Evolutionary conservation across 2,329 filamentous ascomycete species (phyloP).

Genomic region (Fusarium dlaminii): DNA sequence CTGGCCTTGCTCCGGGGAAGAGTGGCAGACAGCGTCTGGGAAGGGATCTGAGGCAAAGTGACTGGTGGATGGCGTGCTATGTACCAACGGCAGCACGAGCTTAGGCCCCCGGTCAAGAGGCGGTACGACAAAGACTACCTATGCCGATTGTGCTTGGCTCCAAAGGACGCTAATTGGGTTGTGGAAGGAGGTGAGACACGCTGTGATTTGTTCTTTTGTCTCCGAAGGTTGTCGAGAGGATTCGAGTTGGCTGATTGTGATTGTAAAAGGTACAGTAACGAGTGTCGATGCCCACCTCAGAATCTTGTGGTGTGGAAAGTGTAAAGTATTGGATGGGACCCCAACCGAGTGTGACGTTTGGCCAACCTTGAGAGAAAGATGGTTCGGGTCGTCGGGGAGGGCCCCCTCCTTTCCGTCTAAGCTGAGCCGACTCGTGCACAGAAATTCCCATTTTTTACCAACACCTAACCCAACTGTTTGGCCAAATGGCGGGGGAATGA

Average conservation of each 20-base stretch:
- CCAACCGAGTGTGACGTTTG: slow-evolving; percentile 27
- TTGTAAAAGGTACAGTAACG: not conserved
- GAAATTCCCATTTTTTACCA: slow-evolving; percentile 3
- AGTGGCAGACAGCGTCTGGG: slow-evolving; percentile 23
- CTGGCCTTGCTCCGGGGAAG: slow-evolving; percentile 34
- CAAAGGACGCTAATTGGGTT: slow-evolving; percentile 25
- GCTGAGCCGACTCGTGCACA: slow-evolving; percentile 12
- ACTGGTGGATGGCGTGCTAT: slow-evolving; percentile 44
- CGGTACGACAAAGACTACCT: slow-evolving; percentile 12
- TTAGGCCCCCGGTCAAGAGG: slow-evolving; percentile 33
- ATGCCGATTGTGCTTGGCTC: slow-evolving; percentile 19
- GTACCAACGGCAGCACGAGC: slow-evolving; percentile 16
- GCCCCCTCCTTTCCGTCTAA: slow-evolving; percentile 18
- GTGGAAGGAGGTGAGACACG: slow-evolving; percentile 14
- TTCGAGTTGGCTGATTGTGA: slow-evolving; percentile 1
- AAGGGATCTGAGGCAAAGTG: slow-evolving; percentile 42
- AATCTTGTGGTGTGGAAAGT: slow-evolving; percentile 11
- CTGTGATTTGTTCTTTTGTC: slow-evolving; percentile 21
- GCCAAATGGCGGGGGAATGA: slow-evolving; percentile 25
- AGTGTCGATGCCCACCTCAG: not conserved
- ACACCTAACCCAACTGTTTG: not conserved
- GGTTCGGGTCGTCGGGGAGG: slow-evolving; percentile 41
- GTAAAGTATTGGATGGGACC: slow-evolving; percentile 5
- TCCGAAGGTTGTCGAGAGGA: slow-evolving; percentile 5
- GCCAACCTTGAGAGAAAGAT: slow-evolving; percentile 13